Conservation (phyloP, 805 yeast genomes). For the Peterozyma toletana region DNA sequence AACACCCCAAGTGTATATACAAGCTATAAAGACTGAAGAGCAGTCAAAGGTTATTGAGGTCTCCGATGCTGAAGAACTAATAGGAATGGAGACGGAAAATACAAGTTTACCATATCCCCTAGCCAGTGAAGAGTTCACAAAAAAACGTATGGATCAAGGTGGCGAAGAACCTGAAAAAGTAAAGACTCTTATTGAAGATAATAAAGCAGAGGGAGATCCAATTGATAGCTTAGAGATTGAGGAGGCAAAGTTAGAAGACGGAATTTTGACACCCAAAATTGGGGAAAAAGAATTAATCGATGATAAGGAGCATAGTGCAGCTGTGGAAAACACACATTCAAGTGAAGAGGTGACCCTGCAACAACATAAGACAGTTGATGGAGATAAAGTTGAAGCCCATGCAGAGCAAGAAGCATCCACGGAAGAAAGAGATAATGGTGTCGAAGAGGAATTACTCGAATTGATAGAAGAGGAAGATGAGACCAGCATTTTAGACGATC, state of each 20-base stretch:
- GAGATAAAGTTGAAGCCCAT: too few relatives aligned
- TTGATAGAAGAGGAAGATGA: neutral
- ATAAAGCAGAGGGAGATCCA: neutral
- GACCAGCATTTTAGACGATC: neutral
- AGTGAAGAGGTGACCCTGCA: too few relatives aligned
- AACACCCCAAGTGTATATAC: neutral
- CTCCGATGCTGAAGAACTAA: neutral
- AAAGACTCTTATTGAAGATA: neutral
- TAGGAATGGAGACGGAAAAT: neutral
- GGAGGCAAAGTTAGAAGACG: neutral
- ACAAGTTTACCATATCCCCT: neutral
- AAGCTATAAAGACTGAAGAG: neutral
- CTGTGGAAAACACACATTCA: too few relatives aligned
- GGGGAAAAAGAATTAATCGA: too few relatives aligned
- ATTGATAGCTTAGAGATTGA: neutral
- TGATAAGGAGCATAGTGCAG: too few relatives aligned
- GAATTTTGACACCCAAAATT: too few relatives aligned
- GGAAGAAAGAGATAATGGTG: neutral
- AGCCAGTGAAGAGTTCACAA: neutral
- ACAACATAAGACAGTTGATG: too few relatives aligned
- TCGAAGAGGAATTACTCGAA: neutral
- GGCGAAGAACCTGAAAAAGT: neutral
- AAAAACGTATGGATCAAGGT: neutral
- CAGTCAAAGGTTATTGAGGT: neutral
- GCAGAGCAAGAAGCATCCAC: neutral